Conservation (phyloP, 106 monocot genomes). For the Platanthera zijinensis region DNA sequence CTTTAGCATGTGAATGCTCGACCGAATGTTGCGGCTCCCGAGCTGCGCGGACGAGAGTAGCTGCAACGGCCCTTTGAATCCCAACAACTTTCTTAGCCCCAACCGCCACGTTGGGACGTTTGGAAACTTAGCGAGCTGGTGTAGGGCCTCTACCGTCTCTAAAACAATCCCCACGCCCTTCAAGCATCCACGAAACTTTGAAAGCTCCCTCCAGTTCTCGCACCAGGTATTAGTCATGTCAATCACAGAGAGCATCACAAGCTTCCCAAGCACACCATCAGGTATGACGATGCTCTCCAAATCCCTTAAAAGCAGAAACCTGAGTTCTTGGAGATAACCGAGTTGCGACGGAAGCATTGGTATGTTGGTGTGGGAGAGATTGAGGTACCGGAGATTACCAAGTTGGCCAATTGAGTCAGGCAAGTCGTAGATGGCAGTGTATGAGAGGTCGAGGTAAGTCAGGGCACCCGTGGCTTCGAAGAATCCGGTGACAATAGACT, state of each 20-base stretch:
- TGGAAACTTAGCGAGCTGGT: background rate
- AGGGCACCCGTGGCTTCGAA: conserved; percentile 6
- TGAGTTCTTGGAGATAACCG: conserved; percentile 2
- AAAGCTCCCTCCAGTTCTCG: conserved; percentile 4
- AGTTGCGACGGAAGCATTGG: conserved; percentile 5
- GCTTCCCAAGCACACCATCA: background rate
- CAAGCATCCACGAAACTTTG: background rate
- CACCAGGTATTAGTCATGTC: conserved; percentile 10
- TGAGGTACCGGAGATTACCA: conserved; percentile 12
- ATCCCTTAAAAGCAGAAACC: background rate
- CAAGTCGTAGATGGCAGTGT: conserved; percentile 1
- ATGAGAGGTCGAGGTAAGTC: conserved; percentile 22
- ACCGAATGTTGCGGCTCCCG: conserved; percentile 1
- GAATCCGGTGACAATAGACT: conserved; percentile 7
- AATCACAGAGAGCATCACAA: conserved; percentile 4
- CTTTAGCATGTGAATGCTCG: background rate
- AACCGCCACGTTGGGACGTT: background rate
- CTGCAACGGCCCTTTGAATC: background rate
- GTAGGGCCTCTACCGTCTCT: background rate
- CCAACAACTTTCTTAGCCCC: background rate
- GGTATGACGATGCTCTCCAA: conserved; percentile 8
- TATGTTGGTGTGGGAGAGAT: conserved; percentile 9
- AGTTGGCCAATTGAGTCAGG: conserved; percentile 9
- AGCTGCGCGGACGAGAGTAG: conserved; percentile 2
- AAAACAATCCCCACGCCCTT: conserved; percentile 1